Base-by-base conservation (phyloP, 176 grass and related monocot species). In the Oryza glumipatula region DNA sequence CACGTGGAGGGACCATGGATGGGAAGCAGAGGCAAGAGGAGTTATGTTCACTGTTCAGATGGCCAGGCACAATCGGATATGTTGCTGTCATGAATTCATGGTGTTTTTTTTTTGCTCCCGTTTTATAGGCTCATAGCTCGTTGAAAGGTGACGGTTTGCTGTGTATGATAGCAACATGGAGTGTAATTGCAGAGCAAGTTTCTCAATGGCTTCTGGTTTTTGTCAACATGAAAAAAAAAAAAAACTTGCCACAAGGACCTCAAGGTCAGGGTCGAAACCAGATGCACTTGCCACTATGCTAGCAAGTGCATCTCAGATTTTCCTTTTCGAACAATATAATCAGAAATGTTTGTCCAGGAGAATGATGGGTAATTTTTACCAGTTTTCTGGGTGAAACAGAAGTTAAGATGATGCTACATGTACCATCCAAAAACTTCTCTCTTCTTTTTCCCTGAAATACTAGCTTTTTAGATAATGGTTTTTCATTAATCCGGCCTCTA, bases 41-140 rank as follows among this genome's bases (percentile, higher is more conserved):
- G 44, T 77, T 76, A 76, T 81, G 79, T 13, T 30, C 51, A 44
- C 69, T 81, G 79, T 13, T 30, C 51, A 44, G 85, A 87, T 65
- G 81, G 38, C 47, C 65, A 82, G 38, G 48, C 11, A 33, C 17
- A 4, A 46, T 61, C 46, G 17, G 54, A 72, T 16, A 33, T 68
- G 63, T 68, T 74, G 47, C 85, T 87, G 21, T 76, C 35, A 46
- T 63, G 60, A n/a, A 58, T 58, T 58, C 54, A 47, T 73, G 33
- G 6, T 38, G 76, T 49, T 58, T 14, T 38, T 68, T 58, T 58
- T 49, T 58, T 14, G 36, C 5, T 63, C 72, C 9, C 11, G 30
- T 79, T 48, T 47, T 24, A 5, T 47, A 4, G 67, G 49, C 16
- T 44, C 52, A 23, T 3, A 33, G 28, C 15, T 15, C n/a, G 14